phyloP scores from a whole-genome alignment of 1,284 basidiomycete species.

The Pseudozyma tsukubaensis region DNA sequence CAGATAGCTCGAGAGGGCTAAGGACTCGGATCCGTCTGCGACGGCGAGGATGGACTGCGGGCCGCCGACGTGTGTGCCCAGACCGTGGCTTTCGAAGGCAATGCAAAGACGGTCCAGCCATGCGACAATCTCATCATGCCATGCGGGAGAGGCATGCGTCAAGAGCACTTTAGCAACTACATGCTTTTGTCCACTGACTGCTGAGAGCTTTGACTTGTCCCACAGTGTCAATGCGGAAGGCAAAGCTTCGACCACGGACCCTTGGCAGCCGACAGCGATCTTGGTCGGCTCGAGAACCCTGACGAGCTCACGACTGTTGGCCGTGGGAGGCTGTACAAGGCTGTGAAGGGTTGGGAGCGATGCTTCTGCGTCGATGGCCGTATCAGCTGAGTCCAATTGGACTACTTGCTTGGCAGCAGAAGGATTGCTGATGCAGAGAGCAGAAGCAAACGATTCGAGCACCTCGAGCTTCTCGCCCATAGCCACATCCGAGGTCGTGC shows the following conservation, averaged over 20 bases:
- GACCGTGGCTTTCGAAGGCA: conserved; percentile 44
- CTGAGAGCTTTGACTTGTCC: conserved; percentile 60
- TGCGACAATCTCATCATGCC: conserved; percentile 43
- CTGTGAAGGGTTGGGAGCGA: conserved; percentile 15
- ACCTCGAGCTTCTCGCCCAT: conserved; percentile 41
- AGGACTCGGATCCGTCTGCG: conserved; percentile 29
- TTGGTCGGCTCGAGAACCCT: conserved; percentile 50
- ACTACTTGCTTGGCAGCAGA: background rate
- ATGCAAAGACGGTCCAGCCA: conserved; percentile 49
- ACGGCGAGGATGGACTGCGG: conserved; percentile 33
- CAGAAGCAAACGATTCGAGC: conserved; percentile 31
- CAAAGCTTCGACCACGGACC: conserved; percentile 41
- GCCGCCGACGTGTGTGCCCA: conserved; percentile 44
- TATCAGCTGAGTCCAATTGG: background rate
- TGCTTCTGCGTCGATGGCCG: background rate
- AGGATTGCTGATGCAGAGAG: conserved; percentile 11
- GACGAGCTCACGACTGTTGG: background rate
- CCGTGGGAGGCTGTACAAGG: conserved; percentile 7
- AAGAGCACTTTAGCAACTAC: conserved; percentile 53
- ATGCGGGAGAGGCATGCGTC: conserved; percentile 34
- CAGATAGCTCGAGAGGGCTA: conserved; percentile 40
- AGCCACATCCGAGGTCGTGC: conserved; percentile 2
- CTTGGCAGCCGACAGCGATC: conserved; percentile 56
- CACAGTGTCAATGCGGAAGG: conserved; percentile 58
- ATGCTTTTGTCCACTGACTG: conserved; percentile 54